Percentiles rank a stretch among this genome's conserved stretches.
These are phyloP conservation scores for Dacryopinax spathularia DNA, from an alignment of 768 basidiomycete species.

Conservation along the genomic window DNA sequence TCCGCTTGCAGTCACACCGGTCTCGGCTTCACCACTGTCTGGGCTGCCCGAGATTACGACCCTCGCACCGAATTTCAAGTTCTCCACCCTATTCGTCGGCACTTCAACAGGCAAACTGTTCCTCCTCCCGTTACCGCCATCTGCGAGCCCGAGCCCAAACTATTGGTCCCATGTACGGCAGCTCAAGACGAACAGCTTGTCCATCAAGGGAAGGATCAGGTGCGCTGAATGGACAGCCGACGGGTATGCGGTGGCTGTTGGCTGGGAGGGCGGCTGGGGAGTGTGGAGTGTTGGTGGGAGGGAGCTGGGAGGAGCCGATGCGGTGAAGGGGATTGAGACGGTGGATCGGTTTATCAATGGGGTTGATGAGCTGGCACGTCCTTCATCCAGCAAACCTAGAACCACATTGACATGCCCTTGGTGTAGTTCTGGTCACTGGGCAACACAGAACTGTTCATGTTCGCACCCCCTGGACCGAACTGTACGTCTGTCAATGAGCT, in stretches of 20 bases:
- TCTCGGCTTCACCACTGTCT: neutral
- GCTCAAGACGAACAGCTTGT: neutral
- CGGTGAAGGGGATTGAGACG: slow-evolving; percentile 28
- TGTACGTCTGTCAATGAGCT: neutral
- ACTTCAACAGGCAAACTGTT: neutral
- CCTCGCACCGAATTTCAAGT: slow-evolving; percentile 2
- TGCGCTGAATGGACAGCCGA: slow-evolving; percentile 84
- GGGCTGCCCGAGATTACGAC: neutral
- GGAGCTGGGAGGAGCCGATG: slow-evolving; percentile 23
- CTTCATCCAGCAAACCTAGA: neutral
- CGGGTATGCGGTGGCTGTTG: slow-evolving; percentile 86
- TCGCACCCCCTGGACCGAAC: neutral
- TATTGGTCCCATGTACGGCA: neutral
- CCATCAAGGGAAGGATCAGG: neutral
- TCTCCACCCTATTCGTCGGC: neutral
- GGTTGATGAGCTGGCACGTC: neutral
- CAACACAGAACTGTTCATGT: neutral
- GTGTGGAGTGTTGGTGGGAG: slow-evolving; percentile 66
- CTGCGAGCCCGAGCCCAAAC: neutral
- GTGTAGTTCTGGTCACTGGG: neutral
- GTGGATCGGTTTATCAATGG: slow-evolving; percentile 25
- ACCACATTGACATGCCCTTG: neutral
- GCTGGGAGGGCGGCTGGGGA: slow-evolving; percentile 82
- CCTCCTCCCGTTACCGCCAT: neutral
- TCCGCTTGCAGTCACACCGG: neutral